A percentile compares a stretch with the other conserved stretches of the same genome.
phyloP scores from a whole-genome alignment of 2,329 filamentous ascomycete genomes.

The Arachnomyces sp. region DNA sequence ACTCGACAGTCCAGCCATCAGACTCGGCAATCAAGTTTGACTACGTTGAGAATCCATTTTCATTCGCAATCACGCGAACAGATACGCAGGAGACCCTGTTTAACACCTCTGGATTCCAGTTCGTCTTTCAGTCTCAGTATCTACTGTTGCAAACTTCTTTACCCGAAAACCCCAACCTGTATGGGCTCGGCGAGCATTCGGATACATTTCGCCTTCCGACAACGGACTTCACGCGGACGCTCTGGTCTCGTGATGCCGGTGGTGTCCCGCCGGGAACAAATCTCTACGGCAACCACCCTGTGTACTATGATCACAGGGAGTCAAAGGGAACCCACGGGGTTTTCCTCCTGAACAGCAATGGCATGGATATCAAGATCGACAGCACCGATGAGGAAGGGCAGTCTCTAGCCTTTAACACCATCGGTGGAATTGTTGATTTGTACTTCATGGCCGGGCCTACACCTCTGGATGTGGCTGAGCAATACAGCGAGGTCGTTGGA shows the following conservation, averaged over 20 bases:
- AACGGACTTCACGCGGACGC: slow-evolving; percentile 60
- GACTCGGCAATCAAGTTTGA: slow-evolving; percentile 39
- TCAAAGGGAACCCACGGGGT: slow-evolving; percentile 53
- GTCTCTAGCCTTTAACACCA: slow-evolving; percentile 70
- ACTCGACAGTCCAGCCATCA: slow-evolving; percentile 38
- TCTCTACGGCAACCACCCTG: slow-evolving; percentile 64
- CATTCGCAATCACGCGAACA: slow-evolving; percentile 50
- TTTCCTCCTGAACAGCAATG: slow-evolving; percentile 64
- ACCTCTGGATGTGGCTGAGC: slow-evolving; percentile 51
- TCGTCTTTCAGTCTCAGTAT: slow-evolving; percentile 75
- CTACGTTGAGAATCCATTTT: slow-evolving; percentile 54
- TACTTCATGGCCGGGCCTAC: slow-evolving; percentile 57
- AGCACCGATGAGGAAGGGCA: slow-evolving; percentile 52
- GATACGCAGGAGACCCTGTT: slow-evolving; percentile 45
- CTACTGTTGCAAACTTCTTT: slow-evolving; percentile 64
- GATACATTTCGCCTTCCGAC: slow-evolving; percentile 63
- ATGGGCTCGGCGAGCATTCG: slow-evolving; percentile 71
- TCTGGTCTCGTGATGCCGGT: slow-evolving; percentile 64
- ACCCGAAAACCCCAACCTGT: slow-evolving; percentile 61
- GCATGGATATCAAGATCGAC: slow-evolving; percentile 71
- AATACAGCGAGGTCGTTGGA: slow-evolving; percentile 53
- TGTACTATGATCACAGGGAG: slow-evolving; percentile 67
- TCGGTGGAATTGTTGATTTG: slow-evolving; percentile 69
- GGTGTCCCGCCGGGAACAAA: slow-evolving; percentile 55
- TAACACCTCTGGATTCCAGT: slow-evolving; percentile 57